Evolutionary conservation across 1,139 yeast genomes (phyloP).

Genomic region (Yamadazyma dushanensis): DNA sequence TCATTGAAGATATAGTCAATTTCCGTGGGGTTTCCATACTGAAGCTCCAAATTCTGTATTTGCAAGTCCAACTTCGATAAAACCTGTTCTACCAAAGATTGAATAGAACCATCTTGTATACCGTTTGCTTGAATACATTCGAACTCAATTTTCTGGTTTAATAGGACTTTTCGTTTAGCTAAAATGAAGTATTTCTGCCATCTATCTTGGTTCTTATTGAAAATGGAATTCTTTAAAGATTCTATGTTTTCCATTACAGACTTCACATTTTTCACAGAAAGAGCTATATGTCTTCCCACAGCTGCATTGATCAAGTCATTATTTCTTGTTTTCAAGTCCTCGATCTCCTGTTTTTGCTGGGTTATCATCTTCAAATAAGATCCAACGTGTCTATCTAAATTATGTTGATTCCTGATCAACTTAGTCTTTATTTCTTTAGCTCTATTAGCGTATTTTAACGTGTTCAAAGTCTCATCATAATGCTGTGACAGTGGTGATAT

Average conservation of each 20-base stretch:
- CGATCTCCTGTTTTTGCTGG: constrained; percentile 78
- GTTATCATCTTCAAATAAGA: constrained; percentile 84
- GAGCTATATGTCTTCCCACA: constrained; percentile 27
- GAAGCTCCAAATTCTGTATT: constrained; percentile 50
- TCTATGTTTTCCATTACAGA: constrained; percentile 43
- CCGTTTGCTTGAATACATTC: constrained; percentile 15
- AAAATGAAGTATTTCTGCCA: constrained; percentile 51
- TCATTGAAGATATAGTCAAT: constrained; percentile 49
- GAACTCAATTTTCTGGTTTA: constrained; percentile 44
- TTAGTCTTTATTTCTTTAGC: constrained; percentile 91
- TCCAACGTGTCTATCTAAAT: constrained; percentile 82
- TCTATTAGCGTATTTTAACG: constrained; percentile 85
- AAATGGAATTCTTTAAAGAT: constrained; percentile 35
- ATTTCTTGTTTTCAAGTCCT: constrained; percentile 63
- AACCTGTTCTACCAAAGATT: constrained; percentile 26
- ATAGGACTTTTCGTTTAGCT: constrained; percentile 57
- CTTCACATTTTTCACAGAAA: constrained; percentile 35
- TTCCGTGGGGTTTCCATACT: constrained; percentile 50
- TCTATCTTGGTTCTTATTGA: constrained; percentile 44
- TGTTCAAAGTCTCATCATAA: constrained; percentile 88
- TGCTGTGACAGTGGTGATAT: constrained; percentile 83
- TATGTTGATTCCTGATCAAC: constrained; percentile 70
- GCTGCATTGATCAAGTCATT: constrained; percentile 36
- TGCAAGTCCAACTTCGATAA: constrained; percentile 35
- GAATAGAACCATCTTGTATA: constrained; percentile 6